phyloP scores from a whole-genome alignment of 306 rosid species.

The Alnus rubra region DNA sequence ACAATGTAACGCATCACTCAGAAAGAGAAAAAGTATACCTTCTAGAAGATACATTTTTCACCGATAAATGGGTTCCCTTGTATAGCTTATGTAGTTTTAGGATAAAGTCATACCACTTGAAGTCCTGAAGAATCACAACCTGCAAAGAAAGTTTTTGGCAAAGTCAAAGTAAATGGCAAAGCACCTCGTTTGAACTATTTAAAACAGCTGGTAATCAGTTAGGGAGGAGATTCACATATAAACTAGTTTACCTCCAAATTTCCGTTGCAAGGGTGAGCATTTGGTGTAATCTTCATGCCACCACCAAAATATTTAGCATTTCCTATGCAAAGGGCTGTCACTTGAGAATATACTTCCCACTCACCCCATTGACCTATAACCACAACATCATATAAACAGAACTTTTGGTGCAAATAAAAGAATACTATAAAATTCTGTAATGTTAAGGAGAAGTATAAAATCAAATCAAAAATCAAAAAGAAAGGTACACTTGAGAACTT shows the following conservation, averaged over 20 bases:
- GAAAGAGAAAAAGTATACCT: slow-evolving; percentile 48
- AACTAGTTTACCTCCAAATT: slow-evolving; percentile 61
- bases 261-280: slow-evolving; percentile 69
- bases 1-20: slow-evolving; percentile 1
- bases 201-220: slow-evolving; percentile 20
- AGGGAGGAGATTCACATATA: slow-evolving; percentile 14
- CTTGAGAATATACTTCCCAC: slow-evolving; percentile 73
- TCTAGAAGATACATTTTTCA: slow-evolving; percentile 72
- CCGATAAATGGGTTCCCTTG: slow-evolving; percentile 77
- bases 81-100: slow-evolving; percentile 75
- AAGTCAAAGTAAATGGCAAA: slow-evolving; percentile 5
- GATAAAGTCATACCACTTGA: slow-evolving; percentile 89
- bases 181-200: slow-evolving; percentile 5
- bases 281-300: slow-evolving; percentile 94
- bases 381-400: slow-evolving; percentile 13
- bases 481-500: neutral
- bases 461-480: neutral
- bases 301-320: slow-evolving; percentile 96
- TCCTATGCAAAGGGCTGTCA: slow-evolving; percentile 84
- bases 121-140: slow-evolving; percentile 88
- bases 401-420: slow-evolving; percentile 10
- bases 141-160: slow-evolving; percentile 28
- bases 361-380: slow-evolving; percentile 78
- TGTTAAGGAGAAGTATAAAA: neutral
- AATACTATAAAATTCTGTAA: neutral